Evolutionary conservation across 2,329 filamentous ascomycete species (phyloP).

Genomic region (Chaetomium globosum): DNA sequence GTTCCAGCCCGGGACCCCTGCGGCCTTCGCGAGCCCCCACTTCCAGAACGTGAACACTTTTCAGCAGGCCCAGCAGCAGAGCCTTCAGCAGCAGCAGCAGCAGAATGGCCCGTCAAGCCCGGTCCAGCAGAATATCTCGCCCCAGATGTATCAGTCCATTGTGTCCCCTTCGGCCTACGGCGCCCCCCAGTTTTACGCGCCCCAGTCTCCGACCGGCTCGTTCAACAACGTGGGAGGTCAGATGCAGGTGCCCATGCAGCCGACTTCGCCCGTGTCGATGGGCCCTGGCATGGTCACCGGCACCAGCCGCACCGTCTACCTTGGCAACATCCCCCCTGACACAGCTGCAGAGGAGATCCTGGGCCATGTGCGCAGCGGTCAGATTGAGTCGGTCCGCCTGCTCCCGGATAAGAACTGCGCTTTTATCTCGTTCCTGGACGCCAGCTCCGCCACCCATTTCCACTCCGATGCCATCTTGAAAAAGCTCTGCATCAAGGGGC

Average conservation of each 20-base stretch:
- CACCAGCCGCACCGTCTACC: slow-evolving; percentile 93
- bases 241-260: slow-evolving; percentile 59
- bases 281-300: slow-evolving; percentile 80
- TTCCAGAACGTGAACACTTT: slow-evolving; percentile 84
- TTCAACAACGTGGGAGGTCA: slow-evolving; percentile 64
- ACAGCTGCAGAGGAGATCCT: slow-evolving; percentile 96
- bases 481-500: slow-evolving; percentile 96
- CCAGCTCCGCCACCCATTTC: slow-evolving; percentile 96
- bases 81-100: slow-evolving; percentile 58
- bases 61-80: slow-evolving; percentile 61
- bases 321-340: slow-evolving; percentile 98
- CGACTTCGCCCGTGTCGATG: slow-evolving; percentile 75
- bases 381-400: slow-evolving; percentile 97
- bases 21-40: slow-evolving; percentile 85
- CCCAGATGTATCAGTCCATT: slow-evolving; percentile 80
- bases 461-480: slow-evolving; percentile 99
- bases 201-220: slow-evolving; percentile 83
- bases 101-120: slow-evolving; percentile 72
- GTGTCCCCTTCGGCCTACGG: slow-evolving; percentile 84
- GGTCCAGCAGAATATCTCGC: slow-evolving; percentile 75
- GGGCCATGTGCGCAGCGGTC: slow-evolving; percentile 91
- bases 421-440: slow-evolving; percentile 98
- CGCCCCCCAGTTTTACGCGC: slow-evolving; percentile 76
- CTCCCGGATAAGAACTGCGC: slow-evolving; percentile 99
- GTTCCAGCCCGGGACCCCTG: slow-evolving; percentile 92